These are phyloP conservation scores for Fomitopsis palustris DNA, from an alignment of 1,284 basidiomycete genomes.

Conservation along the genomic window DNA sequence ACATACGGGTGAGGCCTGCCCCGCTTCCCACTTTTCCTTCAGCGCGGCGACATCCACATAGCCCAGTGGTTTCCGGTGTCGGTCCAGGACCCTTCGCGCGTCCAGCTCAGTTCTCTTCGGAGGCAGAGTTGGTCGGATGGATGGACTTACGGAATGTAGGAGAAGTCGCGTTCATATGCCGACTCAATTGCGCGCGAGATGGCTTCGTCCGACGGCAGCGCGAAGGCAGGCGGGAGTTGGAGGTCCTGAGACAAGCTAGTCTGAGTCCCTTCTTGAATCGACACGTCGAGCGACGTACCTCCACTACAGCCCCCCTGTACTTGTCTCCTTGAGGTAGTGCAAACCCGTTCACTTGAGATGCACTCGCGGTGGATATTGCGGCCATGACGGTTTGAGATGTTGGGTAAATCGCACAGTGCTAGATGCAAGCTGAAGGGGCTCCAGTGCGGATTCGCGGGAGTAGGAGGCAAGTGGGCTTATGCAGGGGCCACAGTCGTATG, in stretches of 20 bases:
- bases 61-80: conserved; percentile 70
- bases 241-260: conserved; percentile 54
- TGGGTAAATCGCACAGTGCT: background rate
- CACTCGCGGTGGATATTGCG: conserved; percentile 3
- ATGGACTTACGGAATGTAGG: conserved; percentile 74
- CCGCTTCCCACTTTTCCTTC: conserved; percentile 76
- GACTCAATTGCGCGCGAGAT: conserved; percentile 76
- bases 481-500: background rate
- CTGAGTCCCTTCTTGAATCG: too few species aligned
- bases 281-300: conserved; percentile 44
- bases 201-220: conserved; percentile 68
- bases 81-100: conserved; percentile 64
- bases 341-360: conserved; percentile 7
- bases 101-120: background rate
- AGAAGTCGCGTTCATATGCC: conserved; percentile 89
- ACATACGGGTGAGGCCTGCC: conserved; percentile 61
- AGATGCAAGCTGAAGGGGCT: background rate
- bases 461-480: background rate
- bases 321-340: conserved; percentile 38
- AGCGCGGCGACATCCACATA: conserved; percentile 76
- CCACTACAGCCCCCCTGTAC: conserved; percentile 80
- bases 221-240: conserved; percentile 86
- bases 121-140: background rate
- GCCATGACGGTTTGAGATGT: conserved; percentile 8
- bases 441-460: background rate